Evolutionary conservation across 2,329 filamentous ascomycete species (phyloP).

Genomic region (Dactylellina haptotyla): DNA sequence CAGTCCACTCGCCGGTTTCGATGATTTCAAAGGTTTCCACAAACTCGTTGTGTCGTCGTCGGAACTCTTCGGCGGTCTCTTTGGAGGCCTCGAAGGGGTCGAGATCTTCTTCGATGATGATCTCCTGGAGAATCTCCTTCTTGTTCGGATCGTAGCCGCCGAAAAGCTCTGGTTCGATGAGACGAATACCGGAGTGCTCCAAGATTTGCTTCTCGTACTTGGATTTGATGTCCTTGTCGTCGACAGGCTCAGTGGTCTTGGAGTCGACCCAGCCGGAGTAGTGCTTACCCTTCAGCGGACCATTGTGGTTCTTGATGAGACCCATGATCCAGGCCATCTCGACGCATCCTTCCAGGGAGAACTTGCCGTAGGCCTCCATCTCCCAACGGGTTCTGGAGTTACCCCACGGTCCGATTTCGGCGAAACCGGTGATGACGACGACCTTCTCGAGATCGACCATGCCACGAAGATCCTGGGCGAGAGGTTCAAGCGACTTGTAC

Average conservation of each 20-base stretch:
- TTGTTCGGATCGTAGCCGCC: constrained; percentile 96
- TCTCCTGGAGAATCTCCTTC: constrained; percentile 97
- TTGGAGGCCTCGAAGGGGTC: constrained; percentile 97
- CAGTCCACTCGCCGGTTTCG: constrained; percentile 91
- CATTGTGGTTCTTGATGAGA: constrained; percentile 98
- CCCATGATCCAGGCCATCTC: constrained; percentile 99
- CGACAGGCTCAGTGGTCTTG: constrained; percentile 93
- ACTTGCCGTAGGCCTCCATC: constrained; percentile 97
- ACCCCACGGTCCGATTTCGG: constrained; percentile 96
- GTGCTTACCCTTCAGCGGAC: constrained; percentile 90
- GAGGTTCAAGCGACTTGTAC: constrained; percentile 92
- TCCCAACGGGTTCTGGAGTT: constrained; percentile 98
- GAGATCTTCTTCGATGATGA: constrained; percentile 95
- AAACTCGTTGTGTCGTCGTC: constrained; percentile 95
- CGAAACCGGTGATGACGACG: constrained; percentile 95
- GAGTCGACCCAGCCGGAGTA: constrained; percentile 97
- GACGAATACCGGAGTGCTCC: constrained; percentile 94
- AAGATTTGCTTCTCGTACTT: constrained; percentile 98
- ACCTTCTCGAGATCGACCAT: constrained; percentile 99
- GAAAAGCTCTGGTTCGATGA: constrained; percentile 97
- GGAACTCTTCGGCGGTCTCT: constrained; percentile 97
- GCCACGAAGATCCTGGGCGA: constrained; percentile 87
- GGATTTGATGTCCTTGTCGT: constrained; percentile 96
- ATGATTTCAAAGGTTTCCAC: constrained; percentile 96
- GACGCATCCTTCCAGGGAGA: constrained; percentile 96